These are phyloP conservation scores for Flaveria floridana DNA, from an alignment of 140 eudicot genomes.

Conservation along the genomic window DNA sequence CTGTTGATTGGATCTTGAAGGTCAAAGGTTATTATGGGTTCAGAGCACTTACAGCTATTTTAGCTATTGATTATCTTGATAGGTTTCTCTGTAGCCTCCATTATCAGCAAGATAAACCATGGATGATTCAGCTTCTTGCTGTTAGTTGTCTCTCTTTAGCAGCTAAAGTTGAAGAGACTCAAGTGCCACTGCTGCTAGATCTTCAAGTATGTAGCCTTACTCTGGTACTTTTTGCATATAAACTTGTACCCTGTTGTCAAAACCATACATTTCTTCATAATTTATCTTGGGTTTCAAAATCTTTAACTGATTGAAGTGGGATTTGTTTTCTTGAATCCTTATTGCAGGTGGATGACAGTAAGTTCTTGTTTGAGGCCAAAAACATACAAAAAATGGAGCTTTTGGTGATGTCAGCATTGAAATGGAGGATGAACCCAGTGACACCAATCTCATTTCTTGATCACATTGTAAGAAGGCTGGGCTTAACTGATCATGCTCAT, in stretches of 20 bases:
- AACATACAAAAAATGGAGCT: conserved; percentile 87
- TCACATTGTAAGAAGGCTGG: conserved; percentile 85
- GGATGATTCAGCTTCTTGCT: conserved; percentile 88
- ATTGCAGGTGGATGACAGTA: conserved; percentile 53
- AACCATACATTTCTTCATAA: background rate
- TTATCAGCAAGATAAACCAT: conserved; percentile 62
- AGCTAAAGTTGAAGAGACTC: conserved; percentile 90
- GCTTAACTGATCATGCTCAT: conserved; percentile 49
- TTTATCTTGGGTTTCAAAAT: conserved; percentile 7
- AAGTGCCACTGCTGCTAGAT: conserved; percentile 75
- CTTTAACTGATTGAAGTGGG: conserved; percentile 10
- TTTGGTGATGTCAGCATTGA: conserved; percentile 64
- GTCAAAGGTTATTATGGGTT: conserved; percentile 61
- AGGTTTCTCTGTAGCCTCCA: conserved; percentile 53
- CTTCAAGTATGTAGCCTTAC: conserved; percentile 62
- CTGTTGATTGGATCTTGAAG: conserved; percentile 79
- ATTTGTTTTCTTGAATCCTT: conserved; percentile 19
- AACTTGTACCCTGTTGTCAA: conserved; percentile 11
- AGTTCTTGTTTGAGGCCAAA: conserved; percentile 70
- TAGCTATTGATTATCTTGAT: conserved; percentile 72
- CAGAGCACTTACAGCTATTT: conserved; percentile 65
- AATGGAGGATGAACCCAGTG: conserved; percentile 95
- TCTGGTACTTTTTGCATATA: conserved; percentile 6
- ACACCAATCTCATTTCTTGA: conserved; percentile 89
- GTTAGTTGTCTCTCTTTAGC: conserved; percentile 89